Base-by-base conservation (phyloP, 768 basidiomycete species). In the Trametes coccinea region DNA sequence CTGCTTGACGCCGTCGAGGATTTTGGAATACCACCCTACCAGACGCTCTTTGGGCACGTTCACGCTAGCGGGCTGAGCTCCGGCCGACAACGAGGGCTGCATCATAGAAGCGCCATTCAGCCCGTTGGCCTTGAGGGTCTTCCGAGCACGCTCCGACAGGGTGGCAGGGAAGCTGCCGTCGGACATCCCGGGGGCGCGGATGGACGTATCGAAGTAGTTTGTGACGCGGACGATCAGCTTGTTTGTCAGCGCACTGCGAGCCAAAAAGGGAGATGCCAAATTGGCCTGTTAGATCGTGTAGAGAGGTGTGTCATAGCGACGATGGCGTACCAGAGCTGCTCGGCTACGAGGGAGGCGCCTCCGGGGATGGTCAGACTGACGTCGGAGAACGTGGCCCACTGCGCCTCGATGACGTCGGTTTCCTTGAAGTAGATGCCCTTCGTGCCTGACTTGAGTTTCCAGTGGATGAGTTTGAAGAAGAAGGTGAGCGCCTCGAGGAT, bases 401-500 rank as follows among this genome's bases (percentile, higher is more conserved):
- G 95, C 5, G 90, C 88, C 71, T 99, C 96, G 40, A 99, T 81
- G n/a, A 98, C 87, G 72, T 98, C 96, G 0, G 95, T 97, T 78
- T 99, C 97, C 71, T 95, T 94, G 80, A 98, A 95, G 74, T 96
- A 92, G 50, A 95, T 93, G 17, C 90, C 91, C 72, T 93, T 94
- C 61, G 87, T 83, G 17, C 90, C 93, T 65, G 92, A 90, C 79
- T 96, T 96, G 53, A 99, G 81, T 73, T 98, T 96, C 92, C 90
- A 94, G 66, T 96, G 93, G 22, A 98, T 87, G 39, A 99, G 80
- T 70, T 84, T 89, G 82, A 99, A 99, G 76, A 98, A 95, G 70
- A 88, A 87, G 6, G 86, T 82, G 62, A 98, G 77, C 2, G 92
- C 92, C 63, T 95, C 90, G 59, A 96, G 79, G 57, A 99, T 88